These are phyloP conservation scores for Anaeramoeba ignava DNA, from an alignment of 78 protist species.

Conservation along the genomic window DNA sequence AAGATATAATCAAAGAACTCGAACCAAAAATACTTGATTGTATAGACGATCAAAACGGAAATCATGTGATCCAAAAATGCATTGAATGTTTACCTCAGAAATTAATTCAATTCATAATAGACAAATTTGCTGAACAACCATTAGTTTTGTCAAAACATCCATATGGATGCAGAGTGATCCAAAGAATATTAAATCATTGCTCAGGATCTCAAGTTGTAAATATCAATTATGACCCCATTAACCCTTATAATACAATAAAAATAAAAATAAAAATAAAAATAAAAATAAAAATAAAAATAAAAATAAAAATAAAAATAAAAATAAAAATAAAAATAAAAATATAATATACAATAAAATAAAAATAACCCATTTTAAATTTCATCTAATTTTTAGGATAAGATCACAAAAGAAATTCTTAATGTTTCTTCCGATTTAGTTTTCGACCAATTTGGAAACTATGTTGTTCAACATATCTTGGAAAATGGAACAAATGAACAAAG, in stretches of 20 bases:
- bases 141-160: constrained; percentile 73
- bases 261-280: too few species aligned
- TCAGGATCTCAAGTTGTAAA: too few species aligned
- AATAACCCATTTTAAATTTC: too few species aligned
- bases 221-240: too few species aligned
- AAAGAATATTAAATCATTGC: constrained; percentile 85
- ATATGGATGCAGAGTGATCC: constrained; percentile 97
- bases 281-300: too few species aligned
- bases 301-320: too few species aligned
- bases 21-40: constrained; percentile 71
- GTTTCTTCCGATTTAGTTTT: not conserved
- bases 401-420: too few species aligned
- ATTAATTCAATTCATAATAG: constrained; percentile 70
- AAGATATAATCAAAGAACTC: too few species aligned
- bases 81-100: constrained; percentile 69
- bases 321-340: too few species aligned
- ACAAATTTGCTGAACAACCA: constrained; percentile 32
- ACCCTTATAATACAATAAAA: too few species aligned
- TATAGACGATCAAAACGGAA: constrained; percentile 97
- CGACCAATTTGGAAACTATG: not conserved
- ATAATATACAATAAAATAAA: too few species aligned
- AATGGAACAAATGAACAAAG: not conserved
- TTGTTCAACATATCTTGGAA: not conserved
- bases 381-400: too few species aligned
- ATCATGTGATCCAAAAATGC: constrained; percentile 96